Conservation (phyloP, 441 rosid species). For the Pelargonium cotyledonis region DNA sequence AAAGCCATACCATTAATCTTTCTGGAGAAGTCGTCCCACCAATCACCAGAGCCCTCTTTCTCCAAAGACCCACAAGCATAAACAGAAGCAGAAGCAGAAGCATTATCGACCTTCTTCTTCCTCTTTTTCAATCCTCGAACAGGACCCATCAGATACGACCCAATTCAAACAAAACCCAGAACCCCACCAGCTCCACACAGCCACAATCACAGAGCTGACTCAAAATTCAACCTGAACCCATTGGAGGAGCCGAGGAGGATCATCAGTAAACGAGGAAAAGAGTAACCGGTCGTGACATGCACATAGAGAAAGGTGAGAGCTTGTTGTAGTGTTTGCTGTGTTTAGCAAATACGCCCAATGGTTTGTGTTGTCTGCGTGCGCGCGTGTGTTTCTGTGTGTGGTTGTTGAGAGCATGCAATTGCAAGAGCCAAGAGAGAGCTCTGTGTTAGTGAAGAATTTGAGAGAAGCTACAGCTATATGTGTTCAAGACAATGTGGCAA, state of each 20-base stretch:
- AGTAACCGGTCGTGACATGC: conserved; percentile 29
- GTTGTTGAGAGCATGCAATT: no score
- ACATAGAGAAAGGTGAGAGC: conserved; percentile 8
- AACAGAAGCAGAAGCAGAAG: conserved; percentile 20
- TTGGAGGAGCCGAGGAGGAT: conserved; percentile 21
- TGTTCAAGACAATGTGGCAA: no score
- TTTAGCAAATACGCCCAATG: no score
- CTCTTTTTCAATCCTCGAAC: conserved; percentile 39
- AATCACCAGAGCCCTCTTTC: conserved; percentile 39
- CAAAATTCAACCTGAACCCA: conserved; percentile 34
- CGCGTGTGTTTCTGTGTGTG: no score
- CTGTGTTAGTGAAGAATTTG: no score
- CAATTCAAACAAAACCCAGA: conserved; percentile 28
- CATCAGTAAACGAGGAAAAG: conserved; percentile 23
- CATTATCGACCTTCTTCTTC: conserved; percentile 36
- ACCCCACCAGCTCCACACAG: conserved; percentile 18
- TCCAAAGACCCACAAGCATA: conserved; percentile 35
- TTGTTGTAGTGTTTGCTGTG: no score
- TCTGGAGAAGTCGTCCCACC: conserved; percentile 48
- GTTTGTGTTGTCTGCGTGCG: no score
- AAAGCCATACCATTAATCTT: conserved; percentile 37
- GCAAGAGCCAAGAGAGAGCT: no score
- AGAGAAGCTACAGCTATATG: no score
- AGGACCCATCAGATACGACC: conserved; percentile 43
- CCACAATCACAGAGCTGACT: conserved; percentile 13